phyloP scores from a whole-genome alignment of 441 rosid species.

The Raphanus hybrid region DNA sequence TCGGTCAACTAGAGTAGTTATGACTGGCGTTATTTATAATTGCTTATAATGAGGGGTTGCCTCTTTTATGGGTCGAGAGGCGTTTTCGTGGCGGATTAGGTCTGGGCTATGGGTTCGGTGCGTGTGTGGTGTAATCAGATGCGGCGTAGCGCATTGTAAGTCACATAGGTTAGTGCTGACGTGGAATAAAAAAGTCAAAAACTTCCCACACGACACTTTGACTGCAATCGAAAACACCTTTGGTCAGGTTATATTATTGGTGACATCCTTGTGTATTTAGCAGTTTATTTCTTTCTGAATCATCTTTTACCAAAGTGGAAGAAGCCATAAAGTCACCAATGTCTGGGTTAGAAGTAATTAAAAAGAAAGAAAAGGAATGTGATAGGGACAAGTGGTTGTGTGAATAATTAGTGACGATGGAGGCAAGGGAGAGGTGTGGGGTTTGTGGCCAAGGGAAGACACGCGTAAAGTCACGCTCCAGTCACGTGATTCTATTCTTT shows the following conservation, averaged over 20 bases:
- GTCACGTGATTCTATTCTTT: constrained; percentile 45
- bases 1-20: constrained; percentile 28
- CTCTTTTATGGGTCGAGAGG: constrained; percentile 48
- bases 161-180: constrained; percentile 20
- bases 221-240: constrained; percentile 16
- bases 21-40: constrained; percentile 45
- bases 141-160: constrained; percentile 34
- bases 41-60: constrained; percentile 40
- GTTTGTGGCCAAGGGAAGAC: constrained; percentile 24
- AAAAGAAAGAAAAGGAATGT: constrained; percentile 15
- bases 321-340: constrained; percentile 16
- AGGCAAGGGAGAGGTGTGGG: constrained; percentile 25
- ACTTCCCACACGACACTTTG: constrained; percentile 21
- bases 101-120: constrained; percentile 38
- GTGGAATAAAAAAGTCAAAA: constrained; percentile 28
- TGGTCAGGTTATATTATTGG: constrained; percentile 26
- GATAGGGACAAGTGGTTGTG: constrained; percentile 39
- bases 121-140: constrained; percentile 35
- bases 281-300: not conserved
- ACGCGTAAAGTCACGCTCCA: constrained; percentile 40
- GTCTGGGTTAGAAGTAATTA: constrained; percentile 14
- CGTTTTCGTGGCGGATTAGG: constrained; percentile 47
- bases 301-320: constrained; percentile 22
- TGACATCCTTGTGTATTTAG: constrained; percentile 24
- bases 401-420: constrained; percentile 37